A percentile compares a stretch with the other conserved stretches of the same genome.
Conservation (phyloP, 805 yeast species). For the Yamadazyma tumulicola region DNA sequence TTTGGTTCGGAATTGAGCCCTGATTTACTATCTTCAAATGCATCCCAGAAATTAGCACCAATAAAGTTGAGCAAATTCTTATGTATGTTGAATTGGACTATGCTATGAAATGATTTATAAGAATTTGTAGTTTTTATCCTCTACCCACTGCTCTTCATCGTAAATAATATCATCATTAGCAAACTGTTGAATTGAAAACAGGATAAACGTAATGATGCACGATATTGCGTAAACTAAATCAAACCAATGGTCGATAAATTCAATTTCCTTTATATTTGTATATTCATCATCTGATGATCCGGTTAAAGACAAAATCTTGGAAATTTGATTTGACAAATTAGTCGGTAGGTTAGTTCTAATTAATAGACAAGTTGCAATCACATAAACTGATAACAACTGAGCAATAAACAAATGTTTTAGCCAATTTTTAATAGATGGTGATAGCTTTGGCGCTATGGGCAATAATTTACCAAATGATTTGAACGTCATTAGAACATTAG, state of each 20-base stretch:
- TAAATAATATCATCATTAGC: background rate
- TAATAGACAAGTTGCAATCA: conserved; percentile 49
- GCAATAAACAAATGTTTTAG: conserved; percentile 36
- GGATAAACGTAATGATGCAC: conserved; percentile 28
- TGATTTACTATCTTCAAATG: too few species aligned
- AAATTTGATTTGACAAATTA: conserved; percentile 39
- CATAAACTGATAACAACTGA: conserved; percentile 49
- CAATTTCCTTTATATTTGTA: conserved; percentile 30
- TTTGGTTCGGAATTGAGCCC: too few species aligned
- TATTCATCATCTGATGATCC: conserved; percentile 21
- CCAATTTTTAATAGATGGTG: conserved; percentile 24
- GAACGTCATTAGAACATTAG: conserved; percentile 60
- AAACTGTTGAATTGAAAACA: conserved; percentile 3
- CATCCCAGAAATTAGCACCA: too few species aligned
- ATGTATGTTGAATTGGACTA: too few species aligned
- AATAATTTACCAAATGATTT: conserved; percentile 43
- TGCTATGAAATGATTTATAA: conserved; percentile 3
- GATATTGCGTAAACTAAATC: conserved; percentile 49
- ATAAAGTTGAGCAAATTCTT: too few species aligned
- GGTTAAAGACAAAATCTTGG: conserved; percentile 34
- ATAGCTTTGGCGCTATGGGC: conserved; percentile 10
- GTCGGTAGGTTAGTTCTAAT: conserved; percentile 47
- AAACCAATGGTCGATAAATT: conserved; percentile 49
- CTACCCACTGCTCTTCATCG: conserved; percentile 9
- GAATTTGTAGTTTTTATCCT: conserved; percentile 6